Base-by-base conservation (phyloP, 805 yeast species). In the Metschnikowia gruessii region DNA sequence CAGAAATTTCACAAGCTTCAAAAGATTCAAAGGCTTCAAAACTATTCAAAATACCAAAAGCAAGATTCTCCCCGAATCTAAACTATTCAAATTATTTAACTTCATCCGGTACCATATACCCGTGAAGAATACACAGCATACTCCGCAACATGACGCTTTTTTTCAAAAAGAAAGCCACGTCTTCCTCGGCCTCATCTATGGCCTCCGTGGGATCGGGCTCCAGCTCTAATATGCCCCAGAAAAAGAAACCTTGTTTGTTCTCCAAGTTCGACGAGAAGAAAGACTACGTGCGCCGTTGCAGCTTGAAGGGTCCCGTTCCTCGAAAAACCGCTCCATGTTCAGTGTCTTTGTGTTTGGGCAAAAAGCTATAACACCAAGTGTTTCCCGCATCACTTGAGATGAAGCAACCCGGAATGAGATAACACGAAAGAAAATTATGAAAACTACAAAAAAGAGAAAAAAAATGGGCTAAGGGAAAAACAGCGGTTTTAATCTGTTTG, bases 181-280 rank as follows among this genome's bases (percentile, higher is more conserved):
- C 53, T 15, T 57, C 63, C 21, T 55, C 65, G 21, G 52, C 65
- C 38, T 44, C 57, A 10, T 53, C 58, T 34, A 44, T 59, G 40
- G 37, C 51, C 26, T 52, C 55, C 13, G 42, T 24, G 18, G 44
- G 49, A 10, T 39, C 48, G 28, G 39, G 34, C n/a, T 32, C 38
- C 34, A 43, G 46, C 37, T 32, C 34, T 9, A 38, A 33, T 31
- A 38, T 40, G 40, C 32, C 39, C 17, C 11, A 21, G 40, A 30
- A 30, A n/a, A 48, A 43, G 41, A 45, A 52, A n/a, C 48, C 55
- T 22, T 66, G 62, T 50, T 53, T 60, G 17, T 68, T 68, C 51
- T 57, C 63, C 37, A 65, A 68, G 50, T 72, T 72, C 55, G 77
- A 72, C 51, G 77, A 72, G 51, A 72, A 72, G 63, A 70, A 71